A percentile compares a stretch with the other conserved stretches of the same genome.
These are phyloP conservation scores for Excoecaria agallocha DNA, from an alignment of 345 rosid species.

Conservation along the genomic window DNA sequence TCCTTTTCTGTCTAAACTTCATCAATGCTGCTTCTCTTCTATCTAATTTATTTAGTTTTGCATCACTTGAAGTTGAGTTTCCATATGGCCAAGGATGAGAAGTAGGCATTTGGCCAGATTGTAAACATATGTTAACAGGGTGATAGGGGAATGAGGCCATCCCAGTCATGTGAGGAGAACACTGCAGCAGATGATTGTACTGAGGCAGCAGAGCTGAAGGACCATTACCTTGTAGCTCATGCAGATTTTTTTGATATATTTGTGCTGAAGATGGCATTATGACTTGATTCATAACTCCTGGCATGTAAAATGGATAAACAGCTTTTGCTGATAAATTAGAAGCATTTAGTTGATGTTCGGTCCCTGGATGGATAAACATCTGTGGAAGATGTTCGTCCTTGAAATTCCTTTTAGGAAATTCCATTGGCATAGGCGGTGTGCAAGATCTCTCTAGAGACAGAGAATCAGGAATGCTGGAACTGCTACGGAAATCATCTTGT, in stretches of 20 bases:
- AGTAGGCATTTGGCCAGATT: conserved; percentile 59
- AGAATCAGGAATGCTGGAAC: conserved; percentile 52
- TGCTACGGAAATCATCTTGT: conserved; percentile 54
- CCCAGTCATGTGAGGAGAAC: conserved; percentile 54
- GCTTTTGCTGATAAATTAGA: conserved; percentile 50
- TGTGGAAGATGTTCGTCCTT: conserved; percentile 40
- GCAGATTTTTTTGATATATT: conserved; percentile 49
- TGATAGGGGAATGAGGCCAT: conserved; percentile 70
- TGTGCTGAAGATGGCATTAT: conserved; percentile 64
- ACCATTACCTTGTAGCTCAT: conserved; percentile 48
- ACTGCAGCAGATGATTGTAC: conserved; percentile 65
- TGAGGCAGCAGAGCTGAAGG: conserved; percentile 51
- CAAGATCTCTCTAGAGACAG: conserved; percentile 55
- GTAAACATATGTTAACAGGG: conserved; percentile 60
- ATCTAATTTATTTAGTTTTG: conserved; percentile 56
- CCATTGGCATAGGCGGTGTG: conserved; percentile 56
- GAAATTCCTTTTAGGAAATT: conserved; percentile 45
- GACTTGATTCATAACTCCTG: conserved; percentile 75
- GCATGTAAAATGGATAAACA: conserved; percentile 64
- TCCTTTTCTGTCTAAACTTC: conserved; percentile 91
- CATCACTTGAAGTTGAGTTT: conserved; percentile 49
- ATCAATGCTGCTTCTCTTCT: conserved; percentile 89
- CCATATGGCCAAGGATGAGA: conserved; percentile 65
- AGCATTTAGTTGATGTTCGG: conserved; percentile 47
- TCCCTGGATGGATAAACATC: conserved; percentile 35